Percentiles rank a stretch among this genome's conserved stretches.
Evolutionary conservation across 805 yeast species (phyloP).

Genomic region (Groenewaldozyma salmanticensis): DNA sequence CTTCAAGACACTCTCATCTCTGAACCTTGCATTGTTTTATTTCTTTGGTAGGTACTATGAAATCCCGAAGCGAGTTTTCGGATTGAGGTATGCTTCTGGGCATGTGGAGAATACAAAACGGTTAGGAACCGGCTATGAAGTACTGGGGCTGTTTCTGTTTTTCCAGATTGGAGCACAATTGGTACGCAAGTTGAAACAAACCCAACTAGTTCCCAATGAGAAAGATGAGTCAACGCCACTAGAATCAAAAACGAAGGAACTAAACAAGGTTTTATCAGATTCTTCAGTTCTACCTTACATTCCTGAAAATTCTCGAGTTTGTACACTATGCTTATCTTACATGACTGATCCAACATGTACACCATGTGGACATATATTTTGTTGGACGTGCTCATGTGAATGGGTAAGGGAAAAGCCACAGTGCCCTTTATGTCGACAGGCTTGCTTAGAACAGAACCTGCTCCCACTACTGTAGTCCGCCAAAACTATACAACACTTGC

Average conservation of each 20-base stretch:
- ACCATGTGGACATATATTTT: conserved; percentile 84
- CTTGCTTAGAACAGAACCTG: conserved; percentile 50
- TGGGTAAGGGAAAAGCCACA: conserved; percentile 86
- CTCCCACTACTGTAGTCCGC: conserved; percentile 41
- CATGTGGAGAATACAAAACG: conserved; percentile 24
- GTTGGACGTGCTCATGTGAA: conserved; percentile 84
- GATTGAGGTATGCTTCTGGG: conserved; percentile 56
- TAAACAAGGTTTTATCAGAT: too few relatives aligned
- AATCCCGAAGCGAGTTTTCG: conserved; percentile 64
- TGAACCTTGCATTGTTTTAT: conserved; percentile 77
- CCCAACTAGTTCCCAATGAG: conserved; percentile 4
- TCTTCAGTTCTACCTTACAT: conserved; percentile 52
- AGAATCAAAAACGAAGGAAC: too few relatives aligned
- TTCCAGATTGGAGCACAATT: conserved; percentile 19
- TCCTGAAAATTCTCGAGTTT: conserved; percentile 58
- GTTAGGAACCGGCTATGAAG: conserved; percentile 45
- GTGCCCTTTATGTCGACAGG: conserved; percentile 85
- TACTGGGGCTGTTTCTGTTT: conserved; percentile 43
- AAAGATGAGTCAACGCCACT: too few relatives aligned
- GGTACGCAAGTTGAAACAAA: not conserved
- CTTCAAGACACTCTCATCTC: conserved; percentile 39
- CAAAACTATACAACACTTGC: conserved; percentile 43
- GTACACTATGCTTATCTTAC: conserved; percentile 74
- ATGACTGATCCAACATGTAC: conserved; percentile 81
- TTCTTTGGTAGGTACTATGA: conserved; percentile 76